Evolutionary conservation across 768 basidiomycete species (phyloP), one percentile per base, ranked within the genome.

Genomic region (Podaxis sp.): DNA sequence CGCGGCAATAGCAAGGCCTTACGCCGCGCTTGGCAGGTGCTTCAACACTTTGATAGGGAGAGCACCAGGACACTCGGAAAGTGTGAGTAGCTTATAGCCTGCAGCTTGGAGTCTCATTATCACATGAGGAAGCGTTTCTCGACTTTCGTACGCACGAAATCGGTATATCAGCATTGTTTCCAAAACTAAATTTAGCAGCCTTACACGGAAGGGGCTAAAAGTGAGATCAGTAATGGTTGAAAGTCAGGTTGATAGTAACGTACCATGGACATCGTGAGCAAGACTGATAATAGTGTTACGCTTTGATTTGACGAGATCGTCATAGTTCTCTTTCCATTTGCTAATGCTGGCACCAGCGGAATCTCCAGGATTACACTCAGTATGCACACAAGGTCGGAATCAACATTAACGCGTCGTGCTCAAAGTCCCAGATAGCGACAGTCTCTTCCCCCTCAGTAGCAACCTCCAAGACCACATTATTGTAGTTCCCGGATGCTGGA

Each of bases 21-120:
- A 77, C 76, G 61, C 76, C 75, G 30, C 65, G 71, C 7, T 54
- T 57, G 44, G 64, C 60, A 36, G 78, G 75, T 11, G 69, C 30
- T 3, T 66, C 71, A 7, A 74, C 67, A 24, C 53, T 68, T 49
- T 73, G 72, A 60, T 79, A 79, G 7, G 77, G 67, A 11, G 67
- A 60, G 69, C 52, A 8, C 63, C 70, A 0, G 69, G 38, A 52
- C 71, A 73, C 38, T 71, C 70, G 11, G 70, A 68, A 5, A 71
- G 49, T 2, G 70, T 71, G 28, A 68, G 69, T 24, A 73, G 67
- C 2, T 57, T 51, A 61, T 71, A 68, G 1, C 68, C 68, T 1
- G 68, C 69, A 4, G 19, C 61, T 55, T 67, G 64, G 13, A 73
- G 64, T 39, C 42, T 51, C 24, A 61, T 46, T 44, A 73, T 71